phyloP scores from a whole-genome alignment of 352 stramenopile genomes.

The Plasmopara viticola region DNA sequence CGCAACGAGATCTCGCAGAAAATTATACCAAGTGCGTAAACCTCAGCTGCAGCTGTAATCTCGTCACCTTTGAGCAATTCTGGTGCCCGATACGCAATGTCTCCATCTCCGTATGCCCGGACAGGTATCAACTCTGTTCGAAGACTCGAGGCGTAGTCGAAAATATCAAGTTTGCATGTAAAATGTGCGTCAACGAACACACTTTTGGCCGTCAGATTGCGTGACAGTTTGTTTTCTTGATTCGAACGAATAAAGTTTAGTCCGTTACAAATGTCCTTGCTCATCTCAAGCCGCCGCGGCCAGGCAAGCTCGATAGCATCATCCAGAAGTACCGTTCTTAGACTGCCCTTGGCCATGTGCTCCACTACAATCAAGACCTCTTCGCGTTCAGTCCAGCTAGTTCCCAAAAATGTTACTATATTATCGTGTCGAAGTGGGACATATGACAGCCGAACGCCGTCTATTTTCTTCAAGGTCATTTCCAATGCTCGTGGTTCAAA shows the following conservation, averaged over 20 bases:
- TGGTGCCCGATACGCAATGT: slow-evolving; percentile 47
- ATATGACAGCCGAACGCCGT: slow-evolving; percentile 47
- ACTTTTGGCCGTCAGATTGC: slow-evolving; percentile 51
- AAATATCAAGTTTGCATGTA: slow-evolving; percentile 73
- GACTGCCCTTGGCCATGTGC: slow-evolving; percentile 64
- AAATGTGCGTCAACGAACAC: slow-evolving; percentile 48
- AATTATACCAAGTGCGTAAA: slow-evolving; percentile 69
- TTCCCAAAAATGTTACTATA: slow-evolving; percentile 60
- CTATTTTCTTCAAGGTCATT: slow-evolving; percentile 34
- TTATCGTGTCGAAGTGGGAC: slow-evolving; percentile 58
- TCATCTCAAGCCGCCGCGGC: slow-evolving; percentile 45
- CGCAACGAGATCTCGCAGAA: slow-evolving; percentile 64
- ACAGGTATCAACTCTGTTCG: slow-evolving; percentile 39
- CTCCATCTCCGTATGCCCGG: slow-evolving; percentile 43
- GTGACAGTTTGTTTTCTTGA: slow-evolving; percentile 28
- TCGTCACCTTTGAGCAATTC: slow-evolving; percentile 48
- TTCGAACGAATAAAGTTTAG: slow-evolving; percentile 48
- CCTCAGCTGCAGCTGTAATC: slow-evolving; percentile 42
- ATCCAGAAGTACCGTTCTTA: slow-evolving; percentile 47
- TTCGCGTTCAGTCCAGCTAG: slow-evolving; percentile 44
- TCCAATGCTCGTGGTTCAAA: slow-evolving; percentile 35
- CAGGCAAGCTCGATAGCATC: slow-evolving; percentile 46
- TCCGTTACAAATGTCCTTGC: slow-evolving; percentile 37
- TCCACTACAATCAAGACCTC: slow-evolving; percentile 69
- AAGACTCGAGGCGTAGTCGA: slow-evolving; percentile 52